These are phyloP conservation scores for Globisporangium mamillatum DNA, from an alignment of 352 stramenopile species.

Conservation along the genomic window DNA sequence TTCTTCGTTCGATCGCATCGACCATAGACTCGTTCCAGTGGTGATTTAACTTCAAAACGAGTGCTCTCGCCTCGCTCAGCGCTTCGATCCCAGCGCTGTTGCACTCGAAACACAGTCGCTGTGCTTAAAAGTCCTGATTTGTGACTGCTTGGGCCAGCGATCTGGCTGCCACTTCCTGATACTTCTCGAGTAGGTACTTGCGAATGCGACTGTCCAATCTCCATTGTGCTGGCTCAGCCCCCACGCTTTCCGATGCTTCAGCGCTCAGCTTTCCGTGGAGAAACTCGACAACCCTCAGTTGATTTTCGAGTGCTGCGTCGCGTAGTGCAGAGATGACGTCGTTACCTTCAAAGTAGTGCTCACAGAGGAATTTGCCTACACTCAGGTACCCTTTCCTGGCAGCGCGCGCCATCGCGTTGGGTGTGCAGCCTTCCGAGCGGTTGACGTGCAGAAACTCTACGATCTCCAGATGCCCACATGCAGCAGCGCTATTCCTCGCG, in stretches of 20 bases:
- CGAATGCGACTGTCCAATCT: background rate
- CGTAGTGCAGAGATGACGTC: background rate
- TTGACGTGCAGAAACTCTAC: too few species aligned
- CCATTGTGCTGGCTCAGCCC: background rate
- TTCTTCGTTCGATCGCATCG: too few species aligned
- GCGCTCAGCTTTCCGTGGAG: background rate
- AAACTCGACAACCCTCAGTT: background rate
- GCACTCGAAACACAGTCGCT: too few species aligned
- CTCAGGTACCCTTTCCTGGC: background rate
- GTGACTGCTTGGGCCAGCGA: too few species aligned
- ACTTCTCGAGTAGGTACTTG: background rate
- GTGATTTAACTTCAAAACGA: too few species aligned
- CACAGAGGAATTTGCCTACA: background rate
- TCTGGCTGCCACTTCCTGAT: too few species aligned
- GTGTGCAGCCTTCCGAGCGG: background rate
- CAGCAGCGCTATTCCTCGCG: too few species aligned
- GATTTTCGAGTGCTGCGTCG: background rate
- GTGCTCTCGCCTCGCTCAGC: too few species aligned
- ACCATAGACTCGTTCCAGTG: too few species aligned
- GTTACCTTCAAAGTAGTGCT: background rate
- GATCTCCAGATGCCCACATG: too few species aligned
- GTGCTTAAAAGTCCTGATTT: too few species aligned
- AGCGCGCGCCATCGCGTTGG: background rate
- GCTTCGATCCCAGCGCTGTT: too few species aligned
- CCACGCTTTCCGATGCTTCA: background rate